Percentiles rank a stretch among this genome's conserved stretches.
phyloP scores from a whole-genome alignment of 345 rosid genomes.

The Angophora floribunda region DNA sequence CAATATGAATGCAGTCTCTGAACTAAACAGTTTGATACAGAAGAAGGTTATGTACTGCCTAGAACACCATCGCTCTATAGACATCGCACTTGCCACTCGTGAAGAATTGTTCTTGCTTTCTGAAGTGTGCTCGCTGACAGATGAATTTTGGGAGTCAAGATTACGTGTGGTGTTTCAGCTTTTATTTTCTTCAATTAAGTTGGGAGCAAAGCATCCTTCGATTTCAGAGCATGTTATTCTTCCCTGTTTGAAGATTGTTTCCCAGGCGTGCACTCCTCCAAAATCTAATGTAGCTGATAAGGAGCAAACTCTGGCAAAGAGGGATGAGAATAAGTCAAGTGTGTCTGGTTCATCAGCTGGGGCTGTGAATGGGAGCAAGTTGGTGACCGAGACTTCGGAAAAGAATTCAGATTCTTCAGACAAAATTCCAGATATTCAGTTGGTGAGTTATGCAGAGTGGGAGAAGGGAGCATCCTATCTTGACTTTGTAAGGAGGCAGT shows the following conservation, averaged over 20 bases:
- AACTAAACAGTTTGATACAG: constrained; percentile 82
- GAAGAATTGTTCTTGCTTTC: constrained; percentile 93
- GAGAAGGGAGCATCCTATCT: constrained; percentile 95
- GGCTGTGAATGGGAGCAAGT: constrained; percentile 20
- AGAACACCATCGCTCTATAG: constrained; percentile 99
- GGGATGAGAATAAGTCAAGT: constrained; percentile 51
- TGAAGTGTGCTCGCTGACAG: constrained; percentile 91
- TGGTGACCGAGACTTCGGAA: constrained; percentile 39
- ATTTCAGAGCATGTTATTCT: constrained; percentile 96
- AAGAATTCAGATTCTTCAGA: constrained; percentile 56
- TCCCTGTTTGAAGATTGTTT: constrained; percentile 90
- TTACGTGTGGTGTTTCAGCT: constrained; percentile 92
- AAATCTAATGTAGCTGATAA: constrained; percentile 83
- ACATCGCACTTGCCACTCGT: constrained; percentile 82
- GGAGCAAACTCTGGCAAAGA: constrained; percentile 52
- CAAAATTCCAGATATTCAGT: constrained; percentile 69
- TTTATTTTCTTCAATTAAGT: constrained; percentile 83
- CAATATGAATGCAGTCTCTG: constrained; percentile 72
- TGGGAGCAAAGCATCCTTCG: constrained; percentile 98
- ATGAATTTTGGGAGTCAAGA: constrained; percentile 97
- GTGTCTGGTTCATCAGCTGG: constrained; percentile 31
- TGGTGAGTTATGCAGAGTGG: constrained; percentile 94
- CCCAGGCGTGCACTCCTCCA: constrained; percentile 97
- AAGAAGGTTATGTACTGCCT: constrained; percentile 96
- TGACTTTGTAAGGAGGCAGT: constrained; percentile 98